A percentile compares a stretch with the other conserved stretches of the same genome.
phyloP scores from a whole-genome alignment of 2,329 filamentous ascomycete genomes.

The Venturia asperata region DNA sequence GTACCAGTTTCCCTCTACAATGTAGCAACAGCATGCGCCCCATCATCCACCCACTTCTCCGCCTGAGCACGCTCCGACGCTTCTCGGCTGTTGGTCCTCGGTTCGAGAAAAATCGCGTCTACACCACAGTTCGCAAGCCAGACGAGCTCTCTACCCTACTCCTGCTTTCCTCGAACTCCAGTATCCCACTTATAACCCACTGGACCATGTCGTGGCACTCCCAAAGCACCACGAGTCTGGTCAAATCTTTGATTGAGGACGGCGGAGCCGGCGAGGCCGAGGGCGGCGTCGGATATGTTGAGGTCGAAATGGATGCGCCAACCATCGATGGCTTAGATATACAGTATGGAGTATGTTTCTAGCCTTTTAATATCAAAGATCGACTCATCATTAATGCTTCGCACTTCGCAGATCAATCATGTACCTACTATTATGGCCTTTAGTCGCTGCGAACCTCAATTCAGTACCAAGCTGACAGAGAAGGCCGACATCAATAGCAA shows the following conservation, averaged over 20 bases:
- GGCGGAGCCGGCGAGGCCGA: slow-evolving; percentile 39
- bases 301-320: slow-evolving; percentile 43
- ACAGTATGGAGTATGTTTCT: slow-evolving; percentile 32
- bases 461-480: slow-evolving; percentile 39
- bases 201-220: slow-evolving; percentile 45
- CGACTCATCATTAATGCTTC: neutral
- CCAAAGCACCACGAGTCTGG: slow-evolving; percentile 38
- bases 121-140: slow-evolving; percentile 35
- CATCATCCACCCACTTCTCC: neutral
- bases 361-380: neutral
- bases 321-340: slow-evolving; percentile 37
- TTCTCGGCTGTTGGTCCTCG: slow-evolving; percentile 23
- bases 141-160: slow-evolving; percentile 43
- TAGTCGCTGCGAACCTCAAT: slow-evolving; percentile 43
- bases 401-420: slow-evolving; percentile 33
- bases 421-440: slow-evolving; percentile 46
- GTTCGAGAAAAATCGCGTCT: slow-evolving; percentile 30
- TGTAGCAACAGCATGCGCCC: neutral
- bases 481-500: slow-evolving; percentile 41
- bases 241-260: slow-evolving; percentile 37
- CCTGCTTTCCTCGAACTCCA: slow-evolving; percentile 40
- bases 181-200: slow-evolving; percentile 41
- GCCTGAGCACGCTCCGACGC: neutral
- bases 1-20: neutral
- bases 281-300: slow-evolving; percentile 41